A percentile compares a stretch with the other conserved stretches of the same genome.
Conservation (phyloP, 177 flowering plant genomes). For the Vitis hybrid region DNA sequence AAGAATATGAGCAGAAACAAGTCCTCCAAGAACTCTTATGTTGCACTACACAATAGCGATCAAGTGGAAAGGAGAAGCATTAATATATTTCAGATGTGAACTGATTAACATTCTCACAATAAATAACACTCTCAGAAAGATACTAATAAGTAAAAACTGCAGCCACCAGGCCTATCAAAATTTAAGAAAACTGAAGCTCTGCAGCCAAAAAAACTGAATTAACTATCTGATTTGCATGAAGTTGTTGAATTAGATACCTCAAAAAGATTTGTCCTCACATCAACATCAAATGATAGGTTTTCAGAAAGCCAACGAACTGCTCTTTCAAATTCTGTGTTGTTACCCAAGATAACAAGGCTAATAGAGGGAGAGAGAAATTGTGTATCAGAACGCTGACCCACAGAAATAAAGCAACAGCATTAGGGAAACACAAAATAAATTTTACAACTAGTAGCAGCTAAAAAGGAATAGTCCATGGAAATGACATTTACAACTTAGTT, state of each 20-base stretch:
- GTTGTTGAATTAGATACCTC: constrained; percentile 58
- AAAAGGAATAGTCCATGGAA: too few relatives aligned
- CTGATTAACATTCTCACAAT: neutral
- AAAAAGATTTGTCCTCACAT: constrained; percentile 91
- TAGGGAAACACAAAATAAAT: too few relatives aligned
- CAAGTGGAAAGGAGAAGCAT: constrained; percentile 26
- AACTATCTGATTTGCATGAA: neutral
- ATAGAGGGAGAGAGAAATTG: constrained; percentile 8
- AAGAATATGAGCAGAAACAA: constrained; percentile 98
- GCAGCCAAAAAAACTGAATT: neutral
- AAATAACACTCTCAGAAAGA: neutral
- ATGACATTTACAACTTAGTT: neutral
- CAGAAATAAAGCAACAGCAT: neutral
- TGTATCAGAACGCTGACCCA: neutral
- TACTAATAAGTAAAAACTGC: neutral
- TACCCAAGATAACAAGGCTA: constrained; percentile 92
- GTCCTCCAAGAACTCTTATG: constrained; percentile 99
- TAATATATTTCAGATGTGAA: constrained; percentile 16
- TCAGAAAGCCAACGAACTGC: constrained; percentile 96
- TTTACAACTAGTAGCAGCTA: too few relatives aligned
- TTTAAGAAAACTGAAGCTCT: neutral
- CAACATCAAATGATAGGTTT: constrained; percentile 78
- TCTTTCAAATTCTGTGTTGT: constrained; percentile 84
- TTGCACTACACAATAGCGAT: constrained; percentile 76
- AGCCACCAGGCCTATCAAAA: neutral